A percentile compares a stretch with the other conserved stretches of the same genome.
Conservation (phyloP, 2,329 filamentous ascomycete genomes). For the Neofusicoccum ribis region DNA sequence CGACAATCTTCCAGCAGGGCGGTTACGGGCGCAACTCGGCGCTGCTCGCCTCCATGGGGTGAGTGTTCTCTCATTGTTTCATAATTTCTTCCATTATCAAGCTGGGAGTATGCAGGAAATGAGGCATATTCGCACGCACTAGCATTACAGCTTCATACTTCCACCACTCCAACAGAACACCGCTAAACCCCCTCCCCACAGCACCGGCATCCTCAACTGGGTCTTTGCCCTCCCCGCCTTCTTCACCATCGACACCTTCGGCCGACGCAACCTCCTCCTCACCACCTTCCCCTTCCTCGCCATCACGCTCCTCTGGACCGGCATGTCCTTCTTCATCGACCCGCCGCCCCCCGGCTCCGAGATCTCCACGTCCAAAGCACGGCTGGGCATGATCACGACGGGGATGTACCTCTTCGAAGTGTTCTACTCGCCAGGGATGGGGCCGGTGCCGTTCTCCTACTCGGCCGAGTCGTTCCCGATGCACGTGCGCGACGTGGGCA, state of each 20-base stretch:
- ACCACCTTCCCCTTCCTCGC: conserved; percentile 50
- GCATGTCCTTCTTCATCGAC: conserved; percentile 42
- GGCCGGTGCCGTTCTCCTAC: conserved; percentile 44
- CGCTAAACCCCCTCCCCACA: too few relatives aligned
- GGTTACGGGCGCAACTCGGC: conserved; percentile 30
- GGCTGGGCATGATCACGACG: conserved; percentile 36
- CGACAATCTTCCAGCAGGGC: conserved; percentile 33
- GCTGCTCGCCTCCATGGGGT: conserved; percentile 41
- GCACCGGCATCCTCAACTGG: conserved; percentile 46
- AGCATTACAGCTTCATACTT: too few relatives aligned
- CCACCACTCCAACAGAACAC: too few relatives aligned
- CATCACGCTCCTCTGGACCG: conserved; percentile 52
- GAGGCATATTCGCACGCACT: too few relatives aligned
- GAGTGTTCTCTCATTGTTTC: too few relatives aligned
- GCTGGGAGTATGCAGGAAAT: too few relatives aligned
- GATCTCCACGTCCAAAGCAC: conserved; percentile 22
- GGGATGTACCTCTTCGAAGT: conserved; percentile 55
- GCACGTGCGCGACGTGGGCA: conserved; percentile 44
- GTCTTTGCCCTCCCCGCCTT: conserved; percentile 48
- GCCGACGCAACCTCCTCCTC: conserved; percentile 44
- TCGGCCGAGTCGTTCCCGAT: conserved; percentile 47
- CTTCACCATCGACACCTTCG: conserved; percentile 43
- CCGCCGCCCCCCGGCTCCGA: conserved; percentile 27
- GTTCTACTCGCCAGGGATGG: conserved; percentile 49
- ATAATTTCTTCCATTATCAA: too few relatives aligned